These are phyloP conservation scores for Neurospora sp. DNA, from an alignment of 495 filamentous ascomycete genomes.

Conservation along the genomic window DNA sequence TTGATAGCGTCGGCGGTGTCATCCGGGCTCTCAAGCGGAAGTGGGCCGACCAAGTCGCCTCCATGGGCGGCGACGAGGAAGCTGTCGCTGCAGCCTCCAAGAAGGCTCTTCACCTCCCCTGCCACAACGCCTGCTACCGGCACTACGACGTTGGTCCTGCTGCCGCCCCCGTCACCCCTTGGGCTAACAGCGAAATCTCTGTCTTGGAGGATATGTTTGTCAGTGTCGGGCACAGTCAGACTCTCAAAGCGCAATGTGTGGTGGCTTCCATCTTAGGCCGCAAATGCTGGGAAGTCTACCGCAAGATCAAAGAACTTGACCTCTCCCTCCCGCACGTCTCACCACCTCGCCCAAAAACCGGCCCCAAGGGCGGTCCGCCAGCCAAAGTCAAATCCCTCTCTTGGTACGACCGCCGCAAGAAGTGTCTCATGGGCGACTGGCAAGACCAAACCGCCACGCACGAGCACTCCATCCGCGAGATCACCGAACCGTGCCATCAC, in stretches of 20 bases:
- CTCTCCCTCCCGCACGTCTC: slow-evolving; percentile 17
- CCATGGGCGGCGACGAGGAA: slow-evolving; percentile 6
- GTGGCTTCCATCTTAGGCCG: slow-evolving; percentile 32
- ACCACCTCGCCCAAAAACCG: slow-evolving; percentile 4
- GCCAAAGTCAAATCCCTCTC: slow-evolving; percentile 27
- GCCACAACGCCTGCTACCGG: slow-evolving; percentile 33
- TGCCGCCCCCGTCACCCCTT: slow-evolving; percentile 14
- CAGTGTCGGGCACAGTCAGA: slow-evolving; percentile 25
- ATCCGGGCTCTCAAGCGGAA: slow-evolving; percentile 12
- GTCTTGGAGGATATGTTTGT: slow-evolving; percentile 30
- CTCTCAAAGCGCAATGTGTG: slow-evolving; percentile 28
- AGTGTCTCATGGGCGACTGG: slow-evolving; percentile 38
- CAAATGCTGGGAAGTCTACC: slow-evolving; percentile 41
- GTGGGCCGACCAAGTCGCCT: slow-evolving; percentile 17
- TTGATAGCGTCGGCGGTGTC: slow-evolving; percentile 23
- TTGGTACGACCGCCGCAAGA: slow-evolving; percentile 40
- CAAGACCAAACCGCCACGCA: slow-evolving; percentile 35
- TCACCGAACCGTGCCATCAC: slow-evolving; percentile 35
- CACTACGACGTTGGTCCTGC: slow-evolving; percentile 20
- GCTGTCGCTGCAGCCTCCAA: not conserved
- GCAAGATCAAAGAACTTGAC: slow-evolving; percentile 33
- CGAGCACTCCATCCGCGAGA: slow-evolving; percentile 31
- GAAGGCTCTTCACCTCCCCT: slow-evolving; percentile 15
- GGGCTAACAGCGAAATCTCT: slow-evolving; percentile 30
- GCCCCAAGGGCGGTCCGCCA: not conserved